Evolutionary conservation across 2,329 filamentous ascomycete genomes (phyloP), one percentile per base, ranked within the genome.

Genomic region (Kalmusia sp.): DNA sequence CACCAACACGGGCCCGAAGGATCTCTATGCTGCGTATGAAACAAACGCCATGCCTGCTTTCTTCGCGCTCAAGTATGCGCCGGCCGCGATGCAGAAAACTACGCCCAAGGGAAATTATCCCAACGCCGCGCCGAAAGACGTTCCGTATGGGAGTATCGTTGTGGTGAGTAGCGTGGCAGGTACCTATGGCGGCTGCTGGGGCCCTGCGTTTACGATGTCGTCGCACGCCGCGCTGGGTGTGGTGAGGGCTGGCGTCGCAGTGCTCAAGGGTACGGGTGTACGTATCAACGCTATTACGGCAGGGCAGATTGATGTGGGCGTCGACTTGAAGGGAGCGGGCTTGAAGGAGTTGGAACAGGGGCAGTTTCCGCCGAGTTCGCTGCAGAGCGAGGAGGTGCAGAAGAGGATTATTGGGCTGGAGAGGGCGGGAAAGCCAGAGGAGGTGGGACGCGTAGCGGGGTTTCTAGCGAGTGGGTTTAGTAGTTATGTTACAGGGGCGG

Each of bases 51-150:
- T 87, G 71, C 83, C 84, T 6, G 84, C 85, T 2, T 87, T 88
- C 75, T 87, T 86, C 61, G 85, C 84, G 1, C 76, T 87, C 56
- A 87, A 87, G 67, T 87, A 87, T 62, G 84, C 84, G 0, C 84
- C 85, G 0, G 80, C 84, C 2, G 85, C 86, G 1, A 87, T 88
- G 85, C 78, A 74, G 15, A 87, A 87, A 66, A 79, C 81, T 6
- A 82, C 81, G 0, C 76, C 79, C 0, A 81, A 82, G 56, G 78
- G 81, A 6, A 77, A 67, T 37, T 87, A 88, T 62, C 77, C 82
- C 0, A 87, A 87, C 61, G 85, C 85, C 0, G 81, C 83, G 11
- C 82, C 83, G 0, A 87, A 87, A 62, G 80, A 82, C 59, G 77
- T 80, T 43, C 76, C 77, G n/a, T 87, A 87, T 62, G 85, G 85